Conservation (phyloP, 1,284 basidiomycete genomes). For the Pseudomicrostroma phylloplanum region DNA sequence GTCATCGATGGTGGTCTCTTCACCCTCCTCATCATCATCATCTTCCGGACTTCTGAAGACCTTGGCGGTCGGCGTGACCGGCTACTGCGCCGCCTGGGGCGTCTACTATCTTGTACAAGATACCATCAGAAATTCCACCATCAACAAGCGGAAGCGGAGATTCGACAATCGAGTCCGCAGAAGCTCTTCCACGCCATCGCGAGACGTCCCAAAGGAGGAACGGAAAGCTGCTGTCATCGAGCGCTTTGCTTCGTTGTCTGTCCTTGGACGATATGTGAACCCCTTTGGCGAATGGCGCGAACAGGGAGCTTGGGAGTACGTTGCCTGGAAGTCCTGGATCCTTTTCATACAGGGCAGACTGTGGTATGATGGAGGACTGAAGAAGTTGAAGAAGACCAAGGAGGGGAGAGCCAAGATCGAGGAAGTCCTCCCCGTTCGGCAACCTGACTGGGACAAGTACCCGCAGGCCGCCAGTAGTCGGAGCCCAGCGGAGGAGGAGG, state of each 20-base stretch:
- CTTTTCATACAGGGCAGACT: slow-evolving; percentile 28
- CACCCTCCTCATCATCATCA: too few species aligned
- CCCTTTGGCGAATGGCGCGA: slow-evolving; percentile 56
- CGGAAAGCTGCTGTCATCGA: slow-evolving; percentile 35
- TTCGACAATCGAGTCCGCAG: slow-evolving; percentile 20
- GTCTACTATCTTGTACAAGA: slow-evolving; percentile 39
- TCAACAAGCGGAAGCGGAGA: slow-evolving; percentile 20
- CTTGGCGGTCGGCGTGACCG: background rate
- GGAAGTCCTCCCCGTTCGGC: slow-evolving; percentile 27
- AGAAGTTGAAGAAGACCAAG: slow-evolving; percentile 23
- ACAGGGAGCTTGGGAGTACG: slow-evolving; percentile 52
- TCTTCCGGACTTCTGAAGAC: too few species aligned
- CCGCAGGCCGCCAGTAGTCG: background rate
- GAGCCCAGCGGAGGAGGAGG: background rate
- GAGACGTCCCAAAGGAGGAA: slow-evolving; percentile 5
- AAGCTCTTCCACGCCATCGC: background rate
- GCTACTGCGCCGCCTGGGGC: slow-evolving; percentile 24
- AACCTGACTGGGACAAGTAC: slow-evolving; percentile 22
- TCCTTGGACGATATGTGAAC: slow-evolving; percentile 50
- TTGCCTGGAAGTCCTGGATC: slow-evolving; percentile 29
- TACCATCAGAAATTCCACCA: slow-evolving; percentile 18
- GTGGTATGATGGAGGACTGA: slow-evolving; percentile 45
- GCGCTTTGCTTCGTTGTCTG: slow-evolving; percentile 42
- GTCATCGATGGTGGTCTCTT: too few species aligned
- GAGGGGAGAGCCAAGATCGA: slow-evolving; percentile 25